Conservation (phyloP, 148 eudicot species). For the Beta vulgaris region DNA sequence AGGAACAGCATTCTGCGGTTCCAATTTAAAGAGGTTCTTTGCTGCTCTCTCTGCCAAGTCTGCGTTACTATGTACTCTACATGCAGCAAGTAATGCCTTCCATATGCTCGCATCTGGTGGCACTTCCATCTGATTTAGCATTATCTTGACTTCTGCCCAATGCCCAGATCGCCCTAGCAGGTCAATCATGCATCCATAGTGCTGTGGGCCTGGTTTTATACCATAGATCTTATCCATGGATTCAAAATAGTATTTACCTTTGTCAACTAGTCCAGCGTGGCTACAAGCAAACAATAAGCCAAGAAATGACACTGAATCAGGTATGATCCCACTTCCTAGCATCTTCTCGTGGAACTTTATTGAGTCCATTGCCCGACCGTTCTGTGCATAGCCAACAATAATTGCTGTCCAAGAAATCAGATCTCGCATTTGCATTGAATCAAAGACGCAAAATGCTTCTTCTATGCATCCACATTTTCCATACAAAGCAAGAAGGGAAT, state of each 20-base stretch:
- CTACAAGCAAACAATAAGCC: slow-evolving; percentile 77
- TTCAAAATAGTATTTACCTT: slow-evolving; percentile 51
- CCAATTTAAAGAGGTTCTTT: slow-evolving; percentile 53
- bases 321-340: slow-evolving; percentile 50
- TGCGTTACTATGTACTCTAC: slow-evolving; percentile 50
- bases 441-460: slow-evolving; percentile 54
- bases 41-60: slow-evolving; percentile 62
- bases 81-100: slow-evolving; percentile 67
- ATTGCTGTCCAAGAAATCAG: slow-evolving; percentile 77
- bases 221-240: slow-evolving; percentile 54
- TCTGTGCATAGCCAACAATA: slow-evolving; percentile 72
- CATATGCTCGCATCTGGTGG: slow-evolving; percentile 61
- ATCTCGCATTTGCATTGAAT: slow-evolving; percentile 39
- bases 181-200: slow-evolving; percentile 73
- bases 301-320: slow-evolving; percentile 64
- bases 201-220: slow-evolving; percentile 53
- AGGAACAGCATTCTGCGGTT: slow-evolving; percentile 53
- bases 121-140: slow-evolving; percentile 48
- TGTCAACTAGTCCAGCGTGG: slow-evolving; percentile 59
- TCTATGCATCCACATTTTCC: slow-evolving; percentile 77
- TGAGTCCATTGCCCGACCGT: slow-evolving; percentile 49
- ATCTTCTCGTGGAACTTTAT: slow-evolving; percentile 48
- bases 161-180: slow-evolving; percentile 65
- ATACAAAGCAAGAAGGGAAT: slow-evolving; percentile 66
- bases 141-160: slow-evolving; percentile 47